Base-by-base conservation (phyloP, 352 stramenopile species). In the Phytophthora meadii region DNA sequence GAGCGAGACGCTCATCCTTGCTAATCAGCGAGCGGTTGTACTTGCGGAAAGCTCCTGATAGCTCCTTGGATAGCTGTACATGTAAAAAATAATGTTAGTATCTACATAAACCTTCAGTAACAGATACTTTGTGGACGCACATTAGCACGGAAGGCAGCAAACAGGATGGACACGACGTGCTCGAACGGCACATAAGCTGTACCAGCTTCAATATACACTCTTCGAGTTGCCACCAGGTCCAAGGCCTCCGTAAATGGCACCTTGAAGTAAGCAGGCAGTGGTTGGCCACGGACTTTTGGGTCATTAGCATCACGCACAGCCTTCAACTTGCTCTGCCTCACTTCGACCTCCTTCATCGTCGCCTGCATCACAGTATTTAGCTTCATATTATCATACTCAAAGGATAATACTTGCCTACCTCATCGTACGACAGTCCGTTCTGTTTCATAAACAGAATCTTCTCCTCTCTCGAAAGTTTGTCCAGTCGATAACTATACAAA, bases 181-280 rank as follows among this genome's bases (percentile, higher is more conserved):
- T 98, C 86, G 32, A 97, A 90, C 0, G 97, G 97, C 52, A 99
- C 97, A 61, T 98, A 99, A 2, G 97, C 98, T 15, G 95, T 87
- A 57, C 98, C 98, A 1, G 70, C 80, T 51, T 98, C 83, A 11
- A 99, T 72, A 56, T 98, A 98, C 36, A 99, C 97, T 74, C 95
- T 82, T 34, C 98, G 86, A 28, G 72, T 84, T 6, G 79, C 81
- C 41, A 95, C 77, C 37, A 99, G 73, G 56, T 99, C 93, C 32
- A 98, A 70, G 0, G 97, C 98, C 62, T 99, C 87, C 7, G 89
- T 96, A 77, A 99, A 99, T 14, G 97, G 97, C 44, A 99, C 96
- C 47, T 96, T 95, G 72, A 98, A 99, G 78, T 98, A 98, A 4
- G 83, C 65, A 0, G 83, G 76, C 11, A 94, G 70, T 1, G 86